phyloP scores from a whole-genome alignment of 345 rosid species.

The Aegle marmelos region DNA sequence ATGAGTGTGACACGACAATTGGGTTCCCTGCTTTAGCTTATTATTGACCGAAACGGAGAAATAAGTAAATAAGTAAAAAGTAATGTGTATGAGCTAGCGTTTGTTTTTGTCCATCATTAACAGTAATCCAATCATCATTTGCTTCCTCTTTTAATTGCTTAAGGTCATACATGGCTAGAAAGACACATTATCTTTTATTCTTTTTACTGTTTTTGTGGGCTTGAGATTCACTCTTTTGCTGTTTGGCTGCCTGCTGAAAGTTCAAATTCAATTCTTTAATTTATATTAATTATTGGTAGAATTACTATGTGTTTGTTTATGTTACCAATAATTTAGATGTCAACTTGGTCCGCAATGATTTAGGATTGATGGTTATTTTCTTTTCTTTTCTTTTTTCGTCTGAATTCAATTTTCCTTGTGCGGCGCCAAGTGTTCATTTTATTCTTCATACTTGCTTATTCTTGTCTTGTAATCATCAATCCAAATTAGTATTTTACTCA shows the following conservation, averaged over 20 bases:
- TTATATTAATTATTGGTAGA: not conserved
- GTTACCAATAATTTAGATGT: constrained; percentile 17
- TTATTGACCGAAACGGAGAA: constrained; percentile 10
- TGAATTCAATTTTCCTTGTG: too few relatives aligned
- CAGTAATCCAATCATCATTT: constrained; percentile 22
- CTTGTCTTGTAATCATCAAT: too few relatives aligned
- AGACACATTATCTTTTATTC: not conserved
- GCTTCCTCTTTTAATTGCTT: not conserved
- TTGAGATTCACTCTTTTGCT: constrained; percentile 19
- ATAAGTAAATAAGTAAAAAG: not conserved
- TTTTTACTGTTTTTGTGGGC: constrained; percentile 12
- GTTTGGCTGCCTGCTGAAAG: constrained; percentile 13
- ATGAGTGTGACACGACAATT: constrained; percentile 42
- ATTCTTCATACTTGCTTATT: too few relatives aligned
- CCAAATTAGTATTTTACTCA: too few relatives aligned
- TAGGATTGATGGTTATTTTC: not conserved
- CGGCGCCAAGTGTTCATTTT: too few relatives aligned
- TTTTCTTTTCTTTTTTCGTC: not conserved
- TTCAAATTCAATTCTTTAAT: not conserved
- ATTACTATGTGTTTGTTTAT: constrained; percentile 12
- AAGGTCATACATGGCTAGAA: not conserved
- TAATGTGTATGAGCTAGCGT: not conserved
- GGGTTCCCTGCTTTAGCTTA: constrained; percentile 26
- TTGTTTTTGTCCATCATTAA: constrained; percentile 11
- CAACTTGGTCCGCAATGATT: constrained; percentile 9